Evolutionary conservation across 2,329 filamentous ascomycete genomes (phyloP), one percentile per base, ranked within the genome.

Genomic region (Neofusicoccum sp.): DNA sequence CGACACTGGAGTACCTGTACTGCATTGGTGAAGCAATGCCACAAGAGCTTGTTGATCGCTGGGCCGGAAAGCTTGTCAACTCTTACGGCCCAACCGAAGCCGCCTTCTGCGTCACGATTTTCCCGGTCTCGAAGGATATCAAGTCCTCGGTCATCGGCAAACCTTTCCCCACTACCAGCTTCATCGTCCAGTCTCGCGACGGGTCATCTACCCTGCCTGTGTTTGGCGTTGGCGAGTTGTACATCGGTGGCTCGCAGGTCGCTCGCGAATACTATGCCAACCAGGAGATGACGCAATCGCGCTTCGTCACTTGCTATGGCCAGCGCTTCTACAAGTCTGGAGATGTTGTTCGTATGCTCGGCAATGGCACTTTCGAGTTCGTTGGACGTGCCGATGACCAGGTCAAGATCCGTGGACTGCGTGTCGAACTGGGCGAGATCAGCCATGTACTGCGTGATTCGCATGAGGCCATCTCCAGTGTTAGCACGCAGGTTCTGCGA

Each of bases 51-150:
- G 69, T 73, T 3, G 65, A 68, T 30, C 67, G 73, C 60, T 79
- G 77, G 77, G 66, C 65, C 12, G 69, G 69, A 9, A 67, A 71
- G 45, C 78, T 76, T 60, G 73, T 78, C 53, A 79, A 79, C 54
- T 78, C 77, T 4, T 79, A 78, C 58, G 77, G 77, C 3, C 77
- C 77, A 14, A 74, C 69, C 30, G 77, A 79, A 65, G 74, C 75
- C 43, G 76, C 77, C 2, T 78, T 79, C 65, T 78, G 76, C 61
- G 76, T 73, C n/a, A 78, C 77, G 9, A 78, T 79, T 24, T 73
- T 69, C 9, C 68, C 71, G 1, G 69, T 71, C 3, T 65, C 62
- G 12, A 66, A 65, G 26, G 58, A 68, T 6, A 47, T 63, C 5
- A 77, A 73, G 53, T 67, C 72, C 6, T 70, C 72, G n/a, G 69